Percentiles rank a stretch among this genome's conserved stretches.
Conservation (phyloP, 768 basidiomycete genomes). For the Strobilomyces confusus region DNA sequence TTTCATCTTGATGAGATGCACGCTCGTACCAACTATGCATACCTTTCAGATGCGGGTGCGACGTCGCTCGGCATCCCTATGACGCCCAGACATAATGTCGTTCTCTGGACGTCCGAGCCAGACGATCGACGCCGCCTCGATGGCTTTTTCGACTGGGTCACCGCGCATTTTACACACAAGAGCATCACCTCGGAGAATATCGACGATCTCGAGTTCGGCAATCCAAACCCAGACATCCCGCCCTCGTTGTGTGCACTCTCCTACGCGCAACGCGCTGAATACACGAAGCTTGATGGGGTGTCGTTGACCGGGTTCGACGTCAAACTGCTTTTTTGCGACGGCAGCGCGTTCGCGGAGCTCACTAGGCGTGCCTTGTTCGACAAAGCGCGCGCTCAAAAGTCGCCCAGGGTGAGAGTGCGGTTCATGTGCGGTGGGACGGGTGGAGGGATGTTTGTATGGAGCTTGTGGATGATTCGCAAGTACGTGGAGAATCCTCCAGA, state of each 20-base stretch:
- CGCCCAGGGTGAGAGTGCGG: constrained; percentile 15
- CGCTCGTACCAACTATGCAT: neutral
- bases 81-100: neutral
- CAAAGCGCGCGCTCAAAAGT: constrained; percentile 4
- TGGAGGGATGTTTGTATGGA: constrained; percentile 6
- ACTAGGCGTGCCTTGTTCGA: constrained; percentile 18
- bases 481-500: constrained; percentile 4
- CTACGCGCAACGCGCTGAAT: constrained; percentile 8
- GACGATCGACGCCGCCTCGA: constrained; percentile 15
- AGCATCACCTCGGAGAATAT: constrained; percentile 12
- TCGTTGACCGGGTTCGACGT: constrained; percentile 5
- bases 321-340: constrained; percentile 12
- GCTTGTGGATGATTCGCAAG: constrained; percentile 11
- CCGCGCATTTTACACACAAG: constrained; percentile 17
- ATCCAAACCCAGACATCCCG: neutral
- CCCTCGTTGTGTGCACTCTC: constrained; percentile 14
- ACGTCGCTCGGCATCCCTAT: constrained; percentile 8
- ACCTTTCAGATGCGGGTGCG: constrained; percentile 6
- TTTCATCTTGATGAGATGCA: neutral
- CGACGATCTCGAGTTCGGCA: constrained; percentile 16
- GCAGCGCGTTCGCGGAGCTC: constrained; percentile 3
- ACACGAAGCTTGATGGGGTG: constrained; percentile 8
- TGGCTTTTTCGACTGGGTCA: constrained; percentile 12
- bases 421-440: constrained; percentile 17
- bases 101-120: neutral